Evolutionary conservation across 768 basidiomycete species (phyloP).

Genomic region (Tephrocybe sp.): DNA sequence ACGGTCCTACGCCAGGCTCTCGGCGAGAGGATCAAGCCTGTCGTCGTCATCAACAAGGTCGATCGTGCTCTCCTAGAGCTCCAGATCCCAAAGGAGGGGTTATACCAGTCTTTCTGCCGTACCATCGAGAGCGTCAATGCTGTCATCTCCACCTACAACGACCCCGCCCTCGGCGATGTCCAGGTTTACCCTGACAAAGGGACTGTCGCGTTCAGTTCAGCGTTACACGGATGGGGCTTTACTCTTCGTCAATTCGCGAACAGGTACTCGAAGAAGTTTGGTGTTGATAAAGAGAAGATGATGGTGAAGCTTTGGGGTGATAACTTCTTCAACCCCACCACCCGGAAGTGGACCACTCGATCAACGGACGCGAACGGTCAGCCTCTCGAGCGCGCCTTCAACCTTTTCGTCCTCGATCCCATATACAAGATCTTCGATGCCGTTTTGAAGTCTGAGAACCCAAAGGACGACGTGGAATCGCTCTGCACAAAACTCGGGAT

Average conservation of each 20-base stretch:
- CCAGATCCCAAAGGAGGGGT: conserved; percentile 90
- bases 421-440: conserved; percentile 97
- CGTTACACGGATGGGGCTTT: conserved; percentile 99
- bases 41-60: conserved; percentile 69
- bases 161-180: conserved; percentile 41
- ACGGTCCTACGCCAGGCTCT: conserved; percentile 96
- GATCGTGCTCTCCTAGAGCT: conserved; percentile 82
- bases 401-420: conserved; percentile 95
- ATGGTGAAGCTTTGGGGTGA: conserved; percentile 97
- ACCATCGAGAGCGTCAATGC: conserved; percentile 97
- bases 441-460: conserved; percentile 93
- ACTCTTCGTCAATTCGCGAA: conserved; percentile 93
- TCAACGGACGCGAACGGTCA: conserved; percentile 73
- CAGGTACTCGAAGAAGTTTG: conserved; percentile 95
- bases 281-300: conserved; percentile 97
- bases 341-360: conserved; percentile 91
- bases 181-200: conserved; percentile 97
- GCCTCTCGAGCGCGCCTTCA: conserved; percentile 93
- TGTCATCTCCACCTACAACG: conserved; percentile 95
- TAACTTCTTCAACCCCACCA: conserved; percentile 96
- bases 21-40: conserved; percentile 96
- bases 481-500: conserved; percentile 96
- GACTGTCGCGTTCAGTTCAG: conserved; percentile 96
- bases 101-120: conserved; percentile 94
- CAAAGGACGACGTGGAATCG: conserved; percentile 72